These are phyloP conservation scores for Neohortaea acidophila DNA, from an alignment of 495 filamentous ascomycete genomes.

Conservation along the genomic window DNA sequence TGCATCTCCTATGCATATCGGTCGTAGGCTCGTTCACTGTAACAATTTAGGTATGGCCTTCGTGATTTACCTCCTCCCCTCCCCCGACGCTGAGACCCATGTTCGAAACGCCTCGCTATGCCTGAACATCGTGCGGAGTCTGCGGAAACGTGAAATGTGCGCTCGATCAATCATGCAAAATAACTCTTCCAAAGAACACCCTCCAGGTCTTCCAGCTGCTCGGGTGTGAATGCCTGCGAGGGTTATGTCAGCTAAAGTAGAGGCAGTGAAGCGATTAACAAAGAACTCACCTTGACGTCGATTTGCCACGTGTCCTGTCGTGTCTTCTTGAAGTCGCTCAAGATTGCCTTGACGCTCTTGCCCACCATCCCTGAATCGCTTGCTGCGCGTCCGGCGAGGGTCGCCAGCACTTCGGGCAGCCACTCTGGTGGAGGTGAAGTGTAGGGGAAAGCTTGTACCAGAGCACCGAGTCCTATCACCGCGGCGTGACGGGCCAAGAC, in stretches of 20 bases:
- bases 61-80: too few relatives aligned
- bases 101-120: conserved; percentile 4
- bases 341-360: conserved; percentile 87
- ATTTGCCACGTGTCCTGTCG: conserved; percentile 97
- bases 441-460: conserved; percentile 96
- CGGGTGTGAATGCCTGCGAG: conserved; percentile 67
- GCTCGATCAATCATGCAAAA: conserved; percentile 50
- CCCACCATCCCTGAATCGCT: conserved; percentile 85
- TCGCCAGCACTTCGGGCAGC: conserved; percentile 86
- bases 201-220: conserved; percentile 88
- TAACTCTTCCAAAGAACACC: conserved; percentile 99
- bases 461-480: conserved; percentile 76
- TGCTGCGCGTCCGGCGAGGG: conserved; percentile 68
- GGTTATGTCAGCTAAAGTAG: conserved; percentile 5
- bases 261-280: neutral
- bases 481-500: conserved; percentile 76
- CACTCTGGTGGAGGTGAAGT: conserved; percentile 78
- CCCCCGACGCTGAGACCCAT: too few relatives aligned
- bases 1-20: too few relatives aligned
- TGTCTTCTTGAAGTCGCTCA: conserved; percentile 98
- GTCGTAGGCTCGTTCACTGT: too few relatives aligned
- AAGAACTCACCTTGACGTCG: conserved; percentile 72
- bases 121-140: neutral
- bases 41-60: too few relatives aligned
- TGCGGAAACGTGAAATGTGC: neutral